phyloP scores from a whole-genome alignment of 345 rosid genomes.

The Fremontodendron californicum region DNA sequence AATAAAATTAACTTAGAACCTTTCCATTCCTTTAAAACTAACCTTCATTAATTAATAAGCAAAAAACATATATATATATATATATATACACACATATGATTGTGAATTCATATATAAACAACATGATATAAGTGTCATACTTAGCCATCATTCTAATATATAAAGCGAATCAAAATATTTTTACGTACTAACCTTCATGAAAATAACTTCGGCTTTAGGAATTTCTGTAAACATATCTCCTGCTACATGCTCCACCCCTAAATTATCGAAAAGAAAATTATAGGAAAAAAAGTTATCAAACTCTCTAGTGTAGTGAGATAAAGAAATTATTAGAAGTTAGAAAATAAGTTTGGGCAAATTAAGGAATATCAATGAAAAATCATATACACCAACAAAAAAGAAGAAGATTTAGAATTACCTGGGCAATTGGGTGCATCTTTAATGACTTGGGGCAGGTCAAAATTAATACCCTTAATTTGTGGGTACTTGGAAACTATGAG shows the following conservation, averaged over 20 bases:
- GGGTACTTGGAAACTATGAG: constrained; percentile 40
- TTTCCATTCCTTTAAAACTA: too few relatives aligned
- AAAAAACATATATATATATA: too few relatives aligned
- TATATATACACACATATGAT: too few relatives aligned
- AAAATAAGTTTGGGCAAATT: too few relatives aligned
- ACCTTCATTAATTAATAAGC: too few relatives aligned
- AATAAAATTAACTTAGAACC: too few relatives aligned
- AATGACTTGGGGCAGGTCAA: constrained; percentile 38
- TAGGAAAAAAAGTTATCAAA: not conserved
- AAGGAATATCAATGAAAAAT: not conserved
- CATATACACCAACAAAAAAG: not conserved
- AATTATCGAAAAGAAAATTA: not conserved
- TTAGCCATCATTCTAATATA: too few relatives aligned
- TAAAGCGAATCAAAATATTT: too few relatives aligned
- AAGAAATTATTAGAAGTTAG: not conserved
- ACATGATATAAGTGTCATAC: too few relatives aligned
- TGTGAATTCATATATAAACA: too few relatives aligned
- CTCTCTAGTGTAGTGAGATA: too few relatives aligned
- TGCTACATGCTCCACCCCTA: constrained; percentile 33
- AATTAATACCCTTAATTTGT: constrained; percentile 45
- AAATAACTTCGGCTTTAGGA: constrained; percentile 42
- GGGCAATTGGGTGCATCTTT: constrained; percentile 29
- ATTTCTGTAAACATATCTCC: constrained; percentile 36
- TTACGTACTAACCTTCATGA: constrained; percentile 31
- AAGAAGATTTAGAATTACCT: constrained; percentile 3